These are phyloP conservation scores for Neocucurbitaria cava DNA, from an alignment of 2,329 filamentous ascomycete genomes.

Conservation along the genomic window DNA sequence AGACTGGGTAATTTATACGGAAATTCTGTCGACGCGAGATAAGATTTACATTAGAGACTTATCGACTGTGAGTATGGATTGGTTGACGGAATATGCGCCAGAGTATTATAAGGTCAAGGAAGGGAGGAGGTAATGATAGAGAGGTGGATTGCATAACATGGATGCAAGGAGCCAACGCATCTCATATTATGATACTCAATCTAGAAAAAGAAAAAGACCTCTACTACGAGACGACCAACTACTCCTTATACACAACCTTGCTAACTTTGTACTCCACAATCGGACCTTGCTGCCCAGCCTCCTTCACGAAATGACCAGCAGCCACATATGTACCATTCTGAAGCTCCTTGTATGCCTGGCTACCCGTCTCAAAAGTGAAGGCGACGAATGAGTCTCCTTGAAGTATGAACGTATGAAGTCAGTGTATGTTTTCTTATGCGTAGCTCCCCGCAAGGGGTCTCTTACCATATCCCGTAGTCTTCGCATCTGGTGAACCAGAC, in stretches of 20 bases:
- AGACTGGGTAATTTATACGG: slow-evolving; percentile 95
- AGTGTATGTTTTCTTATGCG: slow-evolving; percentile 13
- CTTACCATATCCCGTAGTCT: slow-evolving; percentile 33
- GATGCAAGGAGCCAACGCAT: background rate
- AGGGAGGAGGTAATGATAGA: slow-evolving; percentile 10
- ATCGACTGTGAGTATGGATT: slow-evolving; percentile 92
- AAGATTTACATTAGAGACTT: slow-evolving; percentile 93
- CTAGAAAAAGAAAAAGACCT: background rate
- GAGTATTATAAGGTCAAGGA: slow-evolving; percentile 60
- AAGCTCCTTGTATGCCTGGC: slow-evolving; percentile 34
- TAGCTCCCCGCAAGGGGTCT: background rate
- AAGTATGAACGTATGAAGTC: background rate
- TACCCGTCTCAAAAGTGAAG: slow-evolving; percentile 41
- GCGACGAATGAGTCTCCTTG: slow-evolving; percentile 36
- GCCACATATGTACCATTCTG: slow-evolving; percentile 40
- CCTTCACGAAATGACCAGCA: slow-evolving; percentile 38
- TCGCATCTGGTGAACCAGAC: slow-evolving; percentile 25
- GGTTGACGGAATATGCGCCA: slow-evolving; percentile 87
- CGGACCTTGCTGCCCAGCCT: slow-evolving; percentile 21
- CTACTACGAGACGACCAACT: background rate
- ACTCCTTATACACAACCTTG: slow-evolving; percentile 22
- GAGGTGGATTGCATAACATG: background rate
- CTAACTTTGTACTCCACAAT: slow-evolving; percentile 44
- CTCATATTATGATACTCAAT: background rate
- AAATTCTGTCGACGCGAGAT: slow-evolving; percentile 84